These are phyloP conservation scores for Didymella glomerata DNA, from an alignment of 2,329 filamentous ascomycete species.

Conservation along the genomic window DNA sequence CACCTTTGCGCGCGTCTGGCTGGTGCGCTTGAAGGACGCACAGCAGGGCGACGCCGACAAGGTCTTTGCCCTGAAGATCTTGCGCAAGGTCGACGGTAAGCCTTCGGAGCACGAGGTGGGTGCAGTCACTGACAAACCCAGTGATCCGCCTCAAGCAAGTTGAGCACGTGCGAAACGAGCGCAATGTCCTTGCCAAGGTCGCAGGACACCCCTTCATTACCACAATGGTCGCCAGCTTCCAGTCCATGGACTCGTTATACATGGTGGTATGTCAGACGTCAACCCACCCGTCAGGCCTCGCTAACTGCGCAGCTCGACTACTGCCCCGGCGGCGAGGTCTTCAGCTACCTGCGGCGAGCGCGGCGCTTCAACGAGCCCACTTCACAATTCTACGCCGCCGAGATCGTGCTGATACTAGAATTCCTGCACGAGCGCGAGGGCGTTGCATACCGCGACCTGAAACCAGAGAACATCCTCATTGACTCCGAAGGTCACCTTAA, in stretches of 20 bases:
- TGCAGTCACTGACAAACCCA: constrained; percentile 34
- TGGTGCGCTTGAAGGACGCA: constrained; percentile 70
- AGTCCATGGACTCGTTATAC: constrained; percentile 79
- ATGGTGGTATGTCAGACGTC: constrained; percentile 65
- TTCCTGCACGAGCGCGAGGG: constrained; percentile 81
- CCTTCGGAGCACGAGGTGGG: background rate
- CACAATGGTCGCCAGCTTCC: constrained; percentile 78
- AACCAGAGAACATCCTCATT: constrained; percentile 82
- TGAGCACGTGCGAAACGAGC: constrained; percentile 85
- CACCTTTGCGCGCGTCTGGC: constrained; percentile 83
- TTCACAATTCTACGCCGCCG: constrained; percentile 82
- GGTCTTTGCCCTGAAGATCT: constrained; percentile 83
- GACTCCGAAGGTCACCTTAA: constrained; percentile 82
- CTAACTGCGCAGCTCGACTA: constrained; percentile 70
- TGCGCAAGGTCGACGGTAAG: constrained; percentile 67
- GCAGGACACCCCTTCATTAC: constrained; percentile 86
- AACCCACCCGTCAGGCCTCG: background rate
- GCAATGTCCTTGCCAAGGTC: constrained; percentile 77
- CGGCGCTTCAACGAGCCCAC: constrained; percentile 81
- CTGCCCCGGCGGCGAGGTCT: constrained; percentile 83
- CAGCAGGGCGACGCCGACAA: constrained; percentile 64
- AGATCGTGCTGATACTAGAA: constrained; percentile 83
- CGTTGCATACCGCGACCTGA: constrained; percentile 82
- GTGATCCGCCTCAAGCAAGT: constrained; percentile 86
- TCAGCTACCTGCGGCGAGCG: constrained; percentile 80